Base-by-base conservation (phyloP, 106 monocot genomes). In the Apostasia ramifera region DNA sequence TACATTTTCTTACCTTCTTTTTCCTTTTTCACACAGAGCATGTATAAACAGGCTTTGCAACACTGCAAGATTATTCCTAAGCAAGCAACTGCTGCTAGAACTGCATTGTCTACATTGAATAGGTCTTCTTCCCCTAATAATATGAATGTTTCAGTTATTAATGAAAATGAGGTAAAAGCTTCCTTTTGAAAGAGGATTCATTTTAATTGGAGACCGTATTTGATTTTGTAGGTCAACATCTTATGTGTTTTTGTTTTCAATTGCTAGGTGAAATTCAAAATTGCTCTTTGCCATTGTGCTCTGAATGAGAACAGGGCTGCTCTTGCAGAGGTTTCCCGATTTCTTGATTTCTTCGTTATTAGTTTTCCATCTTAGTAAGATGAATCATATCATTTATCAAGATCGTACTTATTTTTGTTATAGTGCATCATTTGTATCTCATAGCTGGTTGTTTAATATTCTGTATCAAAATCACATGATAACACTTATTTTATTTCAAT, bases 31-130 rank as follows among this genome's bases (percentile, higher is more conserved):
- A 72, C 12, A 47, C 81, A 98, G 98, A 85, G 66, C 70, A 80
- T 83, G 69, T 98, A 98, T 81, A 98, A 93, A 64, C 93, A 90
- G 83, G 90, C 93, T 79, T 76, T 98, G 81, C 93, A 87, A 57
- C 79, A 77, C 40, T 87, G 81, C 69, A 98, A 87, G 79, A 80
- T 70, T 64, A 83, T 89, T 76, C 86, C 92, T 6, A 93, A 79
- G 67, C 92, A 84, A 80, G 68, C 56, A 65, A 61, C 71, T 66
- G 76, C 63, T 74, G 69, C 78, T 46, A 93, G 85, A 80, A 85
- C 76, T 85, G 79, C 89, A 43, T 72, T 90, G 45, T 86, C 92
- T 41, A 13, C 86, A 40, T 79, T 87, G 65, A 85, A 77, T 50
- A 83, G 85, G 70, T 90, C 84, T 38, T 91, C 90, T 45, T 98